A percentile compares a stretch with the other conserved stretches of the same genome.
phyloP scores from a whole-genome alignment of 2,329 filamentous ascomycete genomes.

The Colletotrichum tropicicola region DNA sequence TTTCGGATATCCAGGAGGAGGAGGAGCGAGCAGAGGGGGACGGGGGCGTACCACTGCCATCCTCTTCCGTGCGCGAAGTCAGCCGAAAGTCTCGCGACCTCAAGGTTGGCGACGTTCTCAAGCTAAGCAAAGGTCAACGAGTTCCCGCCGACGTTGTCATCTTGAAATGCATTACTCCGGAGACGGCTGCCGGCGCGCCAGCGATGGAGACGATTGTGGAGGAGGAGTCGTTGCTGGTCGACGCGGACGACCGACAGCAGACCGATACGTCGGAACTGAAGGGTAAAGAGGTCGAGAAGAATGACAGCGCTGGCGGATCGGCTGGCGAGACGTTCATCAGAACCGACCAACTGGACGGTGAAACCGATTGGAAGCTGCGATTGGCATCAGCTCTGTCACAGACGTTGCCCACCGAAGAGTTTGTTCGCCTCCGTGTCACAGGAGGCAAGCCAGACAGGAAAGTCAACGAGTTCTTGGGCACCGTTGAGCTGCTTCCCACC shows the following conservation, averaged over 20 bases:
- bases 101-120: slow-evolving; percentile 94
- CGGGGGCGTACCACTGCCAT: slow-evolving; percentile 49
- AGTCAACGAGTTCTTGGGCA: slow-evolving; percentile 96
- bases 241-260: slow-evolving; percentile 45
- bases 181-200: slow-evolving; percentile 48
- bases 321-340: slow-evolving; percentile 94
- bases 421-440: slow-evolving; percentile 75
- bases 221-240: slow-evolving; percentile 51
- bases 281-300: slow-evolving; percentile 42
- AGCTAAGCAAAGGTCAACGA: slow-evolving; percentile 89
- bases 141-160: slow-evolving; percentile 96
- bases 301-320: slow-evolving; percentile 48
- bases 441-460: slow-evolving; percentile 92
- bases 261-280: slow-evolving; percentile 36
- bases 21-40: slow-evolving; percentile 62
- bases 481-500: slow-evolving; percentile 76
- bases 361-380: slow-evolving; percentile 98
- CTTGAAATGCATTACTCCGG: slow-evolving; percentile 78
- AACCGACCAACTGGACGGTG: slow-evolving; percentile 95
- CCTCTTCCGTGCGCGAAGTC: slow-evolving; percentile 69
- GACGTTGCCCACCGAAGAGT: slow-evolving; percentile 75
- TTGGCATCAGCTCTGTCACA: slow-evolving; percentile 89
- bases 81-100: slow-evolving; percentile 86
- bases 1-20: slow-evolving; percentile 77
- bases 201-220: slow-evolving; percentile 33